phyloP scores from a whole-genome alignment of 192 early-diverging fungal genomes.

The Umbelopsis vinacea region DNA sequence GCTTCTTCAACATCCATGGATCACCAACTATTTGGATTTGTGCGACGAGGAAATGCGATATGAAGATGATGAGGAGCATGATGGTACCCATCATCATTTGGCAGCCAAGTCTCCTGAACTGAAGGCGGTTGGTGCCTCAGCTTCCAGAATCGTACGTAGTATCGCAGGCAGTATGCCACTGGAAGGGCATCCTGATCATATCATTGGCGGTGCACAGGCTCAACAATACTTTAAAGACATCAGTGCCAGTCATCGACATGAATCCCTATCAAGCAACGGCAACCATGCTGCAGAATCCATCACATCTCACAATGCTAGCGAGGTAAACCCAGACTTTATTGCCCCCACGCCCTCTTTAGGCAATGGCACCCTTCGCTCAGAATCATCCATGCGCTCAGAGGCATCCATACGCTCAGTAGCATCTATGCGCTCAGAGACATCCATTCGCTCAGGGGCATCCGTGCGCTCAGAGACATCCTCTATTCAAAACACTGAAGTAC shows the following conservation, averaged over 20 bases:
- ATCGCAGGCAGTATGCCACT: slow-evolving; percentile 29
- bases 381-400: slow-evolving; percentile 6
- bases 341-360: background rate
- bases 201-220: slow-evolving; percentile 26
- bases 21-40: slow-evolving; percentile 47
- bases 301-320: background rate
- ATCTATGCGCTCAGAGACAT: too few species aligned
- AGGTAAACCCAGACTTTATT: background rate
- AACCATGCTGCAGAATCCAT: background rate
- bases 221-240: slow-evolving; percentile 30
- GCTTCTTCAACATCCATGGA: slow-evolving; percentile 76
- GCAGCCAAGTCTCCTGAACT: slow-evolving; percentile 5
- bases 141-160: slow-evolving; percentile 21
- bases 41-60: background rate
- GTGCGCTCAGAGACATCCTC: background rate
- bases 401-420: background rate
- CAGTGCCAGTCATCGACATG: slow-evolving; percentile 10
- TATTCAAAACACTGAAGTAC: background rate
- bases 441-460: background rate
- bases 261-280: background rate
- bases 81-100: background rate
- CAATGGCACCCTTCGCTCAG: background rate
- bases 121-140: background rate
- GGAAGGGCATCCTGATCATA: slow-evolving; percentile 24
- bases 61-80: background rate